Evolutionary conservation across 768 basidiomycete species (phyloP).

Genomic region (Grammothele lineata): DNA sequence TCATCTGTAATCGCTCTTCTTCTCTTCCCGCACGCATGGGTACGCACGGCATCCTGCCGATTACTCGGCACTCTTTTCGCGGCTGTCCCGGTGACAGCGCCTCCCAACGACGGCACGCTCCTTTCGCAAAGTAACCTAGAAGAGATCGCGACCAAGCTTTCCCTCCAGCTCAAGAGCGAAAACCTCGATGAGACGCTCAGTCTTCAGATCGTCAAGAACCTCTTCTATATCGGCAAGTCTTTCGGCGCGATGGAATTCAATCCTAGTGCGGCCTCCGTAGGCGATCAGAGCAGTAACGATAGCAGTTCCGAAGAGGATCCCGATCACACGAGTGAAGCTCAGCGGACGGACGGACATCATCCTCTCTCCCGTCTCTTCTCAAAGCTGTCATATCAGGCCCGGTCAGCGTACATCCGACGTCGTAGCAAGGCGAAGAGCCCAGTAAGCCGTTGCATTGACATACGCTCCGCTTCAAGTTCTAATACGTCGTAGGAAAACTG

Average conservation of each 20-base stretch:
- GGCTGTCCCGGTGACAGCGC: conserved; percentile 40
- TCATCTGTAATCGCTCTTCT: conserved; percentile 57
- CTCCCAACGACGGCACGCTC: conserved; percentile 37
- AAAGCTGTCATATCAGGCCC: conserved; percentile 83
- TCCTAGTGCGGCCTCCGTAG: conserved; percentile 15
- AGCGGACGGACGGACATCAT: no score
- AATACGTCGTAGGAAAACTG: conserved; percentile 61
- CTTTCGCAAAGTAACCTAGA: conserved; percentile 55
- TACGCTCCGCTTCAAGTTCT: not conserved
- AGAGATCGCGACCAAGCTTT: conserved; percentile 69
- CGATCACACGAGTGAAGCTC: conserved; percentile 28
- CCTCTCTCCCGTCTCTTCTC: conserved; percentile 93
- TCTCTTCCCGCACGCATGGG: conserved; percentile 92
- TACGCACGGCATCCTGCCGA: conserved; percentile 75
- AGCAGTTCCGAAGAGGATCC: conserved; percentile 31
- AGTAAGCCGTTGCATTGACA: conserved; percentile 32
- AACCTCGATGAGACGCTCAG: conserved; percentile 69
- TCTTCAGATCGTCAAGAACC: conserved; percentile 86
- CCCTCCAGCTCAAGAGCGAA: conserved; percentile 76
- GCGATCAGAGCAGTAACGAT: conserved; percentile 25
- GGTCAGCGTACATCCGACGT: conserved; percentile 68
- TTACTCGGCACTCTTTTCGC: conserved; percentile 70
- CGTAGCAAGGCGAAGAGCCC: conserved; percentile 45
- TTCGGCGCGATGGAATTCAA: conserved; percentile 46
- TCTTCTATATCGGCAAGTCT: conserved; percentile 89